Percentiles rank a stretch among this genome's conserved stretches.
Evolutionary conservation across 140 eudicot genomes (phyloP).

Genomic region (Flaveria floridana): DNA sequence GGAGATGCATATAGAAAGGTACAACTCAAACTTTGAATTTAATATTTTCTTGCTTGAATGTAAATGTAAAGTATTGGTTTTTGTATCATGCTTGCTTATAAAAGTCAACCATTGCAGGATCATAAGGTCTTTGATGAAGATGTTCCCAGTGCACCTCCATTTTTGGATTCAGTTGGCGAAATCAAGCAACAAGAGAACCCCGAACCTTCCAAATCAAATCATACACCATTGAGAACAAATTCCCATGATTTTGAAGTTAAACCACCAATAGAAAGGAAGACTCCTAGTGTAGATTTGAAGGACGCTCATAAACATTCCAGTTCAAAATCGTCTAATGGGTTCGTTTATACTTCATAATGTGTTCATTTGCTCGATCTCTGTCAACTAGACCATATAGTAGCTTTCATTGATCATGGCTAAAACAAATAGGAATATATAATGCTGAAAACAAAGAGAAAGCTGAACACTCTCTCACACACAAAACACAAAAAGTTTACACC

Average conservation of each 20-base stretch:
- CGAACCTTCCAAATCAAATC: constrained; percentile 34
- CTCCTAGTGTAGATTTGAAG: constrained; percentile 33
- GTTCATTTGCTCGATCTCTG: not conserved
- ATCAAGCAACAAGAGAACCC: constrained; percentile 40
- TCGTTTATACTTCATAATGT: constrained; percentile 9
- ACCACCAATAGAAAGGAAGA: constrained; percentile 21
- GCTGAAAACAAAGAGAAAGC: not conserved
- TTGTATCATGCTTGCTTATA: not conserved
- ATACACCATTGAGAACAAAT: constrained; percentile 30
- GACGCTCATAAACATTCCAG: constrained; percentile 29
- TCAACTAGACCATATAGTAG: not conserved
- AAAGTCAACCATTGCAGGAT: constrained; percentile 32
- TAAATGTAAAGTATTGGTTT: constrained; percentile 11
- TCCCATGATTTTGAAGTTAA: constrained; percentile 38
- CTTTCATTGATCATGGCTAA: not conserved
- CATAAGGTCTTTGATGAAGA: constrained; percentile 47
- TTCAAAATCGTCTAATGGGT: constrained; percentile 51
- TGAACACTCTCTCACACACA: not conserved
- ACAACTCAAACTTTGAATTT: constrained; percentile 18
- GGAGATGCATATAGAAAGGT: constrained; percentile 33
- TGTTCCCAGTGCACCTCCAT: constrained; percentile 86
- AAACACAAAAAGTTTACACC: not conserved
- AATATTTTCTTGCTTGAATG: constrained; percentile 23
- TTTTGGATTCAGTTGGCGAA: constrained; percentile 45
- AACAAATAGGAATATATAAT: not conserved